Base-by-base conservation (phyloP, 106 monocot species). In the Acanthochlamys bracteata region DNA sequence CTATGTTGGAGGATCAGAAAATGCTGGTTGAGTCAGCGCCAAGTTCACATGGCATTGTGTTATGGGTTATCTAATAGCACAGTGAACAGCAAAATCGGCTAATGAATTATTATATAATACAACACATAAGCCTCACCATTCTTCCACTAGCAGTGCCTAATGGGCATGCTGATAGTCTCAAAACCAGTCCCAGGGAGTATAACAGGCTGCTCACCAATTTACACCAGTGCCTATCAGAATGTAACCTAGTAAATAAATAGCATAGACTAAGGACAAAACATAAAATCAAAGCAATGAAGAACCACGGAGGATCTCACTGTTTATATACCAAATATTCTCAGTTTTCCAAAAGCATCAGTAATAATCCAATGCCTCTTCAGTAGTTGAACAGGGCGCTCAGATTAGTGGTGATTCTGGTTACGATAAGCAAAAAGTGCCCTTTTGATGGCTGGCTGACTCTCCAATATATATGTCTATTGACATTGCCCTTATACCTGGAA, bases 321-420 rank as follows among this genome's bases (percentile, higher is more conserved):
- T 49, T 49, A 65, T 24, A 55, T 2, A 92, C 96, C 96, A 98
- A 23, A 98, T 75, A 51, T 92, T 91, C 70, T 98, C 96, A 10
- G 80, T 81, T 78, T 73, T 83, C 4, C 91, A 76, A 75, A 76
- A 46, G 74, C 96, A 79, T 98, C 96, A 9, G 91, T 98, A 59
- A 98, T 78, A 55, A 98, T 98, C 96, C 96, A 98, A 73, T 98
- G 96, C 59, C 96, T 84, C 66, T 91, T 77, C 39, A 98, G 88
- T 40, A 98, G 80, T 62, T 92, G 91, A 54, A 92, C 91, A 49
- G 91, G 77, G 8, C 72, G 87, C 45, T 76, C 69, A 1, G 96
- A 60, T 85, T 92, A 64, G 92, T 98, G 15, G 83, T 92, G 62
- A 98, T 79, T 69, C 79, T 79, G 23, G 74, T 80, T 75, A n/a